phyloP scores from a whole-genome alignment of 2,329 filamentous ascomycete genomes.

The Penicillium griseofulvum region DNA sequence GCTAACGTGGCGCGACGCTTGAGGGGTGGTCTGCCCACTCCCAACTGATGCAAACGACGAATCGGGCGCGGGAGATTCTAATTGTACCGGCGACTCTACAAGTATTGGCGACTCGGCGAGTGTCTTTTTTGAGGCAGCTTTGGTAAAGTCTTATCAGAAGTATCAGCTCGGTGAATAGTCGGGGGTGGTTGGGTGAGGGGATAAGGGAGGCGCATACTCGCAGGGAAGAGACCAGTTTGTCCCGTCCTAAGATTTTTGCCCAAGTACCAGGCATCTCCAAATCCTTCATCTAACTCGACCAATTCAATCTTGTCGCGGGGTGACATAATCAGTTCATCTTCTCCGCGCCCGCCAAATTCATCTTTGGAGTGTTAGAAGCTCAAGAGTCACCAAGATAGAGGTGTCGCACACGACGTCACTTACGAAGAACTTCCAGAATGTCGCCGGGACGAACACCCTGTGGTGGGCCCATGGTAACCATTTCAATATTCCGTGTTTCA shows the following conservation, averaged over 20 bases:
- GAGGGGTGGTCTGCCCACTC: constrained; percentile 41
- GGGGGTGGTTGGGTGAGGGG: not conserved
- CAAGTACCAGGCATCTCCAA: constrained; percentile 65
- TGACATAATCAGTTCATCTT: constrained; percentile 83
- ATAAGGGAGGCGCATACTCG: constrained; percentile 35
- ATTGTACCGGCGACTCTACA: constrained; percentile 12
- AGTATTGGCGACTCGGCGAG: constrained; percentile 8
- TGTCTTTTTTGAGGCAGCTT: not conserved
- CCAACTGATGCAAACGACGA: constrained; percentile 26
- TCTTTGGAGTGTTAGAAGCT: constrained; percentile 53
- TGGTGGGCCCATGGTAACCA: constrained; percentile 27
- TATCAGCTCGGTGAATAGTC: not conserved
- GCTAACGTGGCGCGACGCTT: constrained; percentile 41
- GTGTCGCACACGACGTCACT: constrained; percentile 26
- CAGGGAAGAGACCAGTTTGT: constrained; percentile 49
- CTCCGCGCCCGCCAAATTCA: constrained; percentile 86
- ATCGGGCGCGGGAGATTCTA: constrained; percentile 16
- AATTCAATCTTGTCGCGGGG: constrained; percentile 69
- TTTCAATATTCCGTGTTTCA: constrained; percentile 10
- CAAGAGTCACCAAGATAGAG: not conserved
- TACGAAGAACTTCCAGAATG: constrained; percentile 47
- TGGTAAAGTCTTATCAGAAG: constrained; percentile 19
- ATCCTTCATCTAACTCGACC: constrained; percentile 64
- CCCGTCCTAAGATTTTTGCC: constrained; percentile 48
- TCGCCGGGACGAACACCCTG: constrained; percentile 42